These are phyloP conservation scores for Penicillium canariense DNA, from an alignment of 495 filamentous ascomycete genomes.

Conservation along the genomic window DNA sequence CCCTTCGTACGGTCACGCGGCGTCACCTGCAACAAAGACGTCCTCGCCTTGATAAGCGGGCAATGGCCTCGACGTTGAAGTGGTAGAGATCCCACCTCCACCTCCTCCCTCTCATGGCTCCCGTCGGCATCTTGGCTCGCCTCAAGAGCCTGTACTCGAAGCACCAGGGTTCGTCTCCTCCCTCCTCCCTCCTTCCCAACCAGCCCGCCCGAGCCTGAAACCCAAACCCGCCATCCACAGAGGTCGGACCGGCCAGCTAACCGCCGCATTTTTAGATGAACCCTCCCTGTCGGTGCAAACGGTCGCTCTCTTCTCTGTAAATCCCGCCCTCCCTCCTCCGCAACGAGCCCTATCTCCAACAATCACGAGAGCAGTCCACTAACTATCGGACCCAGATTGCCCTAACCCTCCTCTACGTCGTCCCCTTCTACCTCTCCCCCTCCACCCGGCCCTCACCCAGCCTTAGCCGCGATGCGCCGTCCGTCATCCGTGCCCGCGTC, in stretches of 20 bases:
- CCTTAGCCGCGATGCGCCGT: conserved; percentile 82
- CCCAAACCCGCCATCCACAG: conserved; percentile 3
- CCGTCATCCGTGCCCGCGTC: conserved; percentile 84
- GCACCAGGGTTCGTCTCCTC: conserved; percentile 24
- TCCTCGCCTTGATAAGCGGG: not conserved
- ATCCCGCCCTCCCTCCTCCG: not conserved
- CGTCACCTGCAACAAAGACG: conserved; percentile 15
- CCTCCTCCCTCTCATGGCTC: conserved; percentile 30
- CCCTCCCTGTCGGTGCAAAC: conserved; percentile 49
- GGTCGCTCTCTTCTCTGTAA: conserved; percentile 53
- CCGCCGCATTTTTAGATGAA: conserved; percentile 30
- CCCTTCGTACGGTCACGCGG: conserved; percentile 5
- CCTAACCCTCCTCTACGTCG: conserved; percentile 83
- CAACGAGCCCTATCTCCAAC: not conserved
- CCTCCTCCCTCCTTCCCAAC: not conserved
- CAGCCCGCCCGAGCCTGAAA: not conserved
- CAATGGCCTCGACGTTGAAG: not conserved
- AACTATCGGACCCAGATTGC: conserved; percentile 54
- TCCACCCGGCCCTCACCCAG: conserved; percentile 77
- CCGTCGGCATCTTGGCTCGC: conserved; percentile 34
- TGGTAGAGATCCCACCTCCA: not conserved
- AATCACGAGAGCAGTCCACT: not conserved
- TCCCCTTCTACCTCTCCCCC: conserved; percentile 83
- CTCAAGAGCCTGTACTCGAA: conserved; percentile 40
- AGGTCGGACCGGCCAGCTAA: conserved; percentile 18